Evolutionary conservation across 495 filamentous ascomycete genomes (phyloP).

Genomic region (Daldinia childiae): DNA sequence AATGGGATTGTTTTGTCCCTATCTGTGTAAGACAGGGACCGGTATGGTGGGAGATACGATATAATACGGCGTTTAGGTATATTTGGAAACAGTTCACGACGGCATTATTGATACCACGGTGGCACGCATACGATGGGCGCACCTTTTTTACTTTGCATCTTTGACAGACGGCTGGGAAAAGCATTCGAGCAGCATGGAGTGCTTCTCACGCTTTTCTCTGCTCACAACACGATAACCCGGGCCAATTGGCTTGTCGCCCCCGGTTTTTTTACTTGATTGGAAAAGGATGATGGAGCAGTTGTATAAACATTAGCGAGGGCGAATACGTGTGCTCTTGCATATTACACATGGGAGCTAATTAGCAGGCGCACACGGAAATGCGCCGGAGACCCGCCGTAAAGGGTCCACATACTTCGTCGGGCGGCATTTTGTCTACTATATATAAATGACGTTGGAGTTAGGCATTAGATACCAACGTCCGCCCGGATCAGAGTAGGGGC

Average conservation of each 20-base stretch:
- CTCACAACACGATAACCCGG: constrained; percentile 3
- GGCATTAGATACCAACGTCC: constrained; percentile 48
- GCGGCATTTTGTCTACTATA: constrained; percentile 37
- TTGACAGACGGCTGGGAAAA: constrained; percentile 40
- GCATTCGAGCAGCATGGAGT: constrained; percentile 35
- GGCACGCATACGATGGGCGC: constrained; percentile 47
- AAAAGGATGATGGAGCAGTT: constrained; percentile 20
- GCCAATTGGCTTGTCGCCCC: constrained; percentile 7
- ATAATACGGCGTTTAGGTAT: constrained; percentile 39
- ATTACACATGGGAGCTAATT: constrained; percentile 26
- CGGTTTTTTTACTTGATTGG: constrained; percentile 25
- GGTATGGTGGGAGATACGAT: constrained; percentile 25
- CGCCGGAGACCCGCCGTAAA: constrained; percentile 19
- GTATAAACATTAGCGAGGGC: constrained; percentile 24
- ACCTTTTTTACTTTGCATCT: constrained; percentile 42
- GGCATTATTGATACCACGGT: constrained; percentile 46
- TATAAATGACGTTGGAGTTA: constrained; percentile 36
- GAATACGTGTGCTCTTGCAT: constrained; percentile 25
- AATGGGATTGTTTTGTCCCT: constrained; percentile 25
- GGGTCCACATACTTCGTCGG: constrained; percentile 15
- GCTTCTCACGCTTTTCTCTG: constrained; percentile 27
- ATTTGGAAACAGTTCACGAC: constrained; percentile 27
- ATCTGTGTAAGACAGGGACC: constrained; percentile 17
- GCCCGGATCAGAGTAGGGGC: constrained; percentile 40
- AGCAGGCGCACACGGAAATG: constrained; percentile 27